Conservation (phyloP, 1,284 basidiomycete species). For the Trametes polyzona region DNA sequence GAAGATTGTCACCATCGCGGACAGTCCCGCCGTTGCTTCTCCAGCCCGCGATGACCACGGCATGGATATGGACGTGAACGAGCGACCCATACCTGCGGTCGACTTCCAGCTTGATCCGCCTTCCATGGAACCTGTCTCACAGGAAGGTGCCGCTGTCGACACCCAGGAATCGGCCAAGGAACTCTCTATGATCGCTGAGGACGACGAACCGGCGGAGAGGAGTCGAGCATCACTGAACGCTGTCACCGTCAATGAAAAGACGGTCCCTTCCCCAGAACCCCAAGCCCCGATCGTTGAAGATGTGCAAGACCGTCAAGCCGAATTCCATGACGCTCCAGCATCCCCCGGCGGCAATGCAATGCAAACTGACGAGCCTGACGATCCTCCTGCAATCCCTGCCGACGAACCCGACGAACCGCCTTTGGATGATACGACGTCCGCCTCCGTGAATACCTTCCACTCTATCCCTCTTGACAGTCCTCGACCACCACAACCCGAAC, state of each 20-base stretch:
- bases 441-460: constrained; percentile 40
- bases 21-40: constrained; percentile 20
- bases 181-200: constrained; percentile 73
- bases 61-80: constrained; percentile 23
- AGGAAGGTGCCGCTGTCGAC: not conserved
- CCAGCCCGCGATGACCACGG: not conserved
- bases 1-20: constrained; percentile 26
- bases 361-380: not conserved
- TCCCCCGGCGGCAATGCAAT: not conserved
- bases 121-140: not conserved
- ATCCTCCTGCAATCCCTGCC: not conserved
- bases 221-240: constrained; percentile 23
- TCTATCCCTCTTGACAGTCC: constrained; percentile 43
- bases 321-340: constrained; percentile 1
- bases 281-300: not conserved
- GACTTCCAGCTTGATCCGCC: not conserved
- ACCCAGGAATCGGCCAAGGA: constrained; percentile 35
- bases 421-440: constrained; percentile 17
- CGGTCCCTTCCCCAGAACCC: not conserved
- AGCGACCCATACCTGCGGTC: constrained; percentile 10
- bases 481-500: constrained; percentile 8
- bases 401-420: constrained; percentile 15
- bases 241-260: not conserved
- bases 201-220: constrained; percentile 54
- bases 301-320: not conserved